Evolutionary conservation across 768 basidiomycete species (phyloP).

Genomic region (Agrocybe pediades): DNA sequence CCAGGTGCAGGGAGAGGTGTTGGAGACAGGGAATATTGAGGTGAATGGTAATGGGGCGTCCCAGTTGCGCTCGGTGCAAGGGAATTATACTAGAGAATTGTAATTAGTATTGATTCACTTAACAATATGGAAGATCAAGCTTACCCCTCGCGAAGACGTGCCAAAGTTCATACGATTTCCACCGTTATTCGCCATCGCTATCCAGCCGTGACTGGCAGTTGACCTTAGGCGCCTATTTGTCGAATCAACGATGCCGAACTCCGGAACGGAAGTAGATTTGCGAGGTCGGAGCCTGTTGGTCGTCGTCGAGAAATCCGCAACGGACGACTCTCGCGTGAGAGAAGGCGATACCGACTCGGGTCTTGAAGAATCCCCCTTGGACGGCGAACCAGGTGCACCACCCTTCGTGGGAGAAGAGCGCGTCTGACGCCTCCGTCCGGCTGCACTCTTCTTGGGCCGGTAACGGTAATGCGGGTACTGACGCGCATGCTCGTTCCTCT

Average conservation of each 20-base stretch:
- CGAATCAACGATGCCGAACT: slow-evolving; percentile 11
- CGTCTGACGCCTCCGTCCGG: slow-evolving; percentile 25
- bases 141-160: slow-evolving; percentile 13
- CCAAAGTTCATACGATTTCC: slow-evolving; percentile 4
- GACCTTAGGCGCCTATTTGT: slow-evolving; percentile 20
- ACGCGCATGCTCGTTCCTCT: slow-evolving; percentile 57
- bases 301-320: neutral
- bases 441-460: slow-evolving; percentile 49
- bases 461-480: slow-evolving; percentile 67
- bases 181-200: slow-evolving; percentile 11
- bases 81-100: slow-evolving; percentile 9
- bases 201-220: slow-evolving; percentile 22
- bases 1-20: slow-evolving; percentile 15
- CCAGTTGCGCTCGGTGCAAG: slow-evolving; percentile 9
- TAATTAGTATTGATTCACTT: neutral
- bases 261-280: slow-evolving; percentile 34
- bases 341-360: neutral
- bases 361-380: neutral
- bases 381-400: slow-evolving; percentile 5
- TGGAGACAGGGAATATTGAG: slow-evolving; percentile 9
- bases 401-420: slow-evolving; percentile 16
- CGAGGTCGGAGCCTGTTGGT: slow-evolving; percentile 17
- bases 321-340: neutral
- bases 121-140: neutral
- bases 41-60: neutral